Evolutionary conservation across 2,329 filamentous ascomycete species (phyloP), one percentile per base, ranked within the genome.

Genomic region (Allantophomopsis cytisporea): DNA sequence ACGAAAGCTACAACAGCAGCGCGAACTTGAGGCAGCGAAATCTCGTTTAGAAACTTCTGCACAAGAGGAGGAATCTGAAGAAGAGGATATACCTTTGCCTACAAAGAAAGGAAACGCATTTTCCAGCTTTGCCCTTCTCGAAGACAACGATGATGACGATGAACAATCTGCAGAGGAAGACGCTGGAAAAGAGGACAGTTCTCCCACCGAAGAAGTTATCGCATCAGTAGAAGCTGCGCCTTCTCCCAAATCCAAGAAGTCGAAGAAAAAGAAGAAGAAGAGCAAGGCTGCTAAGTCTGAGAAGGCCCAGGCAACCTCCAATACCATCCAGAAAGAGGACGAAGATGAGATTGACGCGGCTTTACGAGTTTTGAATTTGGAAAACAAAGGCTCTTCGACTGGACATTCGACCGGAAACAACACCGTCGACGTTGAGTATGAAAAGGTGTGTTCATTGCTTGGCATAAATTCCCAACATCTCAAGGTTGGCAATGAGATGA

Each of bases 401-500:
- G 44, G 51, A 28, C 4, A 45, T 7, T 37, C 37, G 12, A 18
- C 21, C 6, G 21, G 23, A 11, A 18, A 15, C 38, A 42, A 43
- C 33, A 41, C 47, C 4, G 39, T 53, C 3, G 52, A 60, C 41
- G 56, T 59, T 39, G 61, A 62, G 38, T 55, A 61, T 36, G 59
- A 70, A 37, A 66, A 65, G 43, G 43, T 64, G 44, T 72, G 56
- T 59, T 61, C 66, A 15, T 58, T 82, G 11, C 62, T 84, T 1
- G 61, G 68, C 2, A 63, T 84, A 38, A 78, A 82, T 48, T 73
- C 79, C 1, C 73, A 83, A 47, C 76, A 87, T 49, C 71, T 98
- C 10, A 88, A 89, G 54, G 84, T 84, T 7, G 69, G 80, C 30
- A 94, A 94, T 52, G 91, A 98, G 63, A 95, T 98, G 86, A 80